These are phyloP conservation scores for Phoenix dactylifera DNA, from an alignment of 176 grass and related monocot genomes.

Conservation along the genomic window DNA sequence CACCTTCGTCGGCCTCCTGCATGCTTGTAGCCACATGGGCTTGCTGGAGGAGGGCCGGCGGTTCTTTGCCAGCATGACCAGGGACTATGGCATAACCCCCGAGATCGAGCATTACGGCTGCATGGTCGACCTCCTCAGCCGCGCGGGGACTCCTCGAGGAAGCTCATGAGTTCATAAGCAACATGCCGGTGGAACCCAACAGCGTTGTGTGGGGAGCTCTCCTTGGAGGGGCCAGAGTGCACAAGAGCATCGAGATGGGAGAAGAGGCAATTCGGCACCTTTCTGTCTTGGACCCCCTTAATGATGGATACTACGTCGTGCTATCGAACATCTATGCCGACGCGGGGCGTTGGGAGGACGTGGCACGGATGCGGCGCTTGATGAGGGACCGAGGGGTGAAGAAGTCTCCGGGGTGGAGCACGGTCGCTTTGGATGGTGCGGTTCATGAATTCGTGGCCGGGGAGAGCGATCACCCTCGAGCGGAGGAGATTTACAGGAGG, in stretches of 20 bases:
- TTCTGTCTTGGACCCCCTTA: conserved; percentile 14
- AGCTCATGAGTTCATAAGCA: conserved; percentile 23
- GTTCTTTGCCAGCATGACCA: conserved; percentile 27
- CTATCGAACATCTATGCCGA: conserved; percentile 35
- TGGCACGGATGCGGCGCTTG: conserved; percentile 3
- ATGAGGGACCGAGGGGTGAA: conserved; percentile 35
- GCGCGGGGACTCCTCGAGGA: conserved; percentile 23
- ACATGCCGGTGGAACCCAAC: conserved; percentile 29
- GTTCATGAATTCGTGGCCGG: conserved; percentile 25
- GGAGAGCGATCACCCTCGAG: conserved; percentile 17
- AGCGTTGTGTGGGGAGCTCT: conserved; percentile 27
- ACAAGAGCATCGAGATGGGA: conserved; percentile 26
- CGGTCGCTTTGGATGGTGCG: conserved; percentile 2
- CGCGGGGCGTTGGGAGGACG: conserved; percentile 22
- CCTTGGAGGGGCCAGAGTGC: conserved; percentile 17
- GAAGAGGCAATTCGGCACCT: conserved; percentile 23
- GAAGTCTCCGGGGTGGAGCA: conserved; percentile 33
- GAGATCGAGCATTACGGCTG: conserved; percentile 40
- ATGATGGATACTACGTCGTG: conserved; percentile 30
- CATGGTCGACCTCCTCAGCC: conserved; percentile 37
- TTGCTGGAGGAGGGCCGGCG: conserved; percentile 17
- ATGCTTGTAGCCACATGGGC: conserved; percentile 34
- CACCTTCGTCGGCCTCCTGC: conserved; percentile 30
- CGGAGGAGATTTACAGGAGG: conserved; percentile 9
- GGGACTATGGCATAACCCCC: conserved; percentile 20